Conservation (phyloP, 139 green algal genomes). For the Diplosphaera chodatii region DNA sequence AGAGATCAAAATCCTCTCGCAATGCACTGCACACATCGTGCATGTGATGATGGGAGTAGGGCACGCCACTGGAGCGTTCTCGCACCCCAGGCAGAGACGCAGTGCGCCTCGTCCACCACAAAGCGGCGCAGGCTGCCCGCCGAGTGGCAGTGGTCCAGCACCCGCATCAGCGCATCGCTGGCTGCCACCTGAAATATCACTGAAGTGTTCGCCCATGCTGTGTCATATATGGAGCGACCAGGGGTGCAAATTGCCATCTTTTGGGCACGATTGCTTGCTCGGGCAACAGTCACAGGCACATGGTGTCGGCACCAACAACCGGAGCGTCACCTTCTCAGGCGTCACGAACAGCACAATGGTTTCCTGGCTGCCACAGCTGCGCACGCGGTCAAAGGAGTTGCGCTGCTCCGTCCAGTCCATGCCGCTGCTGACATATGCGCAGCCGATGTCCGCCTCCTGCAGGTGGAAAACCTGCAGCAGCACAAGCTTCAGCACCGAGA, state of each 20-base stretch:
- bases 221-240: too few relatives aligned
- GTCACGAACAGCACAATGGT: slow-evolving; percentile 86
- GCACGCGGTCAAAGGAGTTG: slow-evolving; percentile 21
- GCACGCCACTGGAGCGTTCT: too few relatives aligned
- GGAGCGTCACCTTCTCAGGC: slow-evolving; percentile 68
- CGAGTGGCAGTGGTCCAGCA: slow-evolving; percentile 56
- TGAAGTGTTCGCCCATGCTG: too few relatives aligned
- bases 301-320: too few relatives aligned
- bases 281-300: too few relatives aligned
- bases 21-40: too few relatives aligned
- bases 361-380: background rate
- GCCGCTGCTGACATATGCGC: slow-evolving; percentile 20
- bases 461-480: slow-evolving; percentile 66
- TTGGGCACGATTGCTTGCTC: too few relatives aligned
- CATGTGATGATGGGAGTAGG: too few relatives aligned
- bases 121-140: slow-evolving; percentile 50
- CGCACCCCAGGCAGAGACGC: slow-evolving; percentile 91
- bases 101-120: slow-evolving; percentile 96
- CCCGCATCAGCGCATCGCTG: slow-evolving; percentile 52
- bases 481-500: too few relatives aligned
- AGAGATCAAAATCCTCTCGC: too few relatives aligned
- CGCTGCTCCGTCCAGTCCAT: slow-evolving; percentile 38
- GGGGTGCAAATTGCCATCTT: too few relatives aligned
- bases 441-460: slow-evolving; percentile 40
- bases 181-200: slow-evolving; percentile 24